Conservation (phyloP, 768 basidiomycete genomes). For the Pisolithus tinctorius region DNA sequence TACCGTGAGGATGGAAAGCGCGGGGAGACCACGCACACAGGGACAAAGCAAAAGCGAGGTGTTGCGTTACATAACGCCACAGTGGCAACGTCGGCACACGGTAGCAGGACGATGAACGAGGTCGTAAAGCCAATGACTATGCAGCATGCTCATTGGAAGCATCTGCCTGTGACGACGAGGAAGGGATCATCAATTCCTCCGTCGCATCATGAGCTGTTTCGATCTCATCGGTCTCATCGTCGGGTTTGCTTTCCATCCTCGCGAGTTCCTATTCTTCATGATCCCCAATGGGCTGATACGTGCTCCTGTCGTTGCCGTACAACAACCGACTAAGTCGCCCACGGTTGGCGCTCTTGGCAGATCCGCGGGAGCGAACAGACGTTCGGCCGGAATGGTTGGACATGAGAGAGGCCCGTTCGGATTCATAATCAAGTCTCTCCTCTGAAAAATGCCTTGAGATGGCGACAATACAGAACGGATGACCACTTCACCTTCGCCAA, state of each 20-base stretch:
- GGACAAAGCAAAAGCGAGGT: constrained; percentile 1
- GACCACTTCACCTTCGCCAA: constrained; percentile 65
- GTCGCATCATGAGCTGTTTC: constrained; percentile 13
- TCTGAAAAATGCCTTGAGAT: constrained; percentile 29
- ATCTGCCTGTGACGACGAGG: constrained; percentile 9
- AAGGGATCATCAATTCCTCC: constrained; percentile 10
- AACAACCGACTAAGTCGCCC: constrained; percentile 50
- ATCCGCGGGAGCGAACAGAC: constrained; percentile 25
- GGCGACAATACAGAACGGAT: constrained; percentile 8
- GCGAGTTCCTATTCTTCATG: constrained; percentile 51
- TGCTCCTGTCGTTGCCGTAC: constrained; percentile 33
- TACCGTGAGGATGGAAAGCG: constrained; percentile 24
- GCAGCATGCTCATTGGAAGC: constrained; percentile 3
- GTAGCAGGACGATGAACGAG: constrained; percentile 3
- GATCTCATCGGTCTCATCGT: constrained; percentile 14
- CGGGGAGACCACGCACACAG: neutral
- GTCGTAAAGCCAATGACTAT: constrained; percentile 3
- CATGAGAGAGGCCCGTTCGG: constrained; percentile 53
- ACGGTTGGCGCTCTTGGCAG: constrained; percentile 16
- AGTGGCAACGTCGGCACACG: constrained; percentile 2
- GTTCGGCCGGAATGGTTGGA: constrained; percentile 33
- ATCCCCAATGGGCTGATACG: constrained; percentile 43
- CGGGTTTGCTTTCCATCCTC: constrained; percentile 40
- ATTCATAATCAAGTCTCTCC: constrained; percentile 61
- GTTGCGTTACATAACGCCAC: constrained; percentile 3